phyloP scores from a whole-genome alignment of 106 monocot species.

The Narthecium ossifragum region DNA sequence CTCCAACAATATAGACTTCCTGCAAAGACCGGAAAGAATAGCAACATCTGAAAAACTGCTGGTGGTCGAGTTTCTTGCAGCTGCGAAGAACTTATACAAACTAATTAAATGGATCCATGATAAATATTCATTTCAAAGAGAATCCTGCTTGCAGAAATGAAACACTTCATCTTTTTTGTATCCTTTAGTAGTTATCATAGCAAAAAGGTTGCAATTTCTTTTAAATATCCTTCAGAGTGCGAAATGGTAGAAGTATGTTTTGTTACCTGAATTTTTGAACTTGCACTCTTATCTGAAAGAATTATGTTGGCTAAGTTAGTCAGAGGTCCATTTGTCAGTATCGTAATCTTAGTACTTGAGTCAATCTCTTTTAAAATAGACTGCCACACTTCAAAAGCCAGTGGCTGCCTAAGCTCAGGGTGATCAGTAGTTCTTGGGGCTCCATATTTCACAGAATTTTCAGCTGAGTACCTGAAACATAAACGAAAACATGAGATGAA shows the following conservation, averaged over 20 bases:
- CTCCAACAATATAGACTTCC: conserved; percentile 77
- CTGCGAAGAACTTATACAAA: too few species aligned
- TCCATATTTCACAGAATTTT: conserved; percentile 63
- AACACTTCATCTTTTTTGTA: too few species aligned
- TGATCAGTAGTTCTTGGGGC: conserved; percentile 66
- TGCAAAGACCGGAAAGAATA: conserved; percentile 18
- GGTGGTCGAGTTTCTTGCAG: too few species aligned
- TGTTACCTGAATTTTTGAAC: conserved; percentile 54
- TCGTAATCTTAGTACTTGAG: conserved; percentile 41
- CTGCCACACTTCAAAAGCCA: conserved; percentile 68
- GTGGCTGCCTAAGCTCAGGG: conserved; percentile 59
- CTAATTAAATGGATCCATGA: too few species aligned
- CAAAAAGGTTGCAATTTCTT: too few species aligned
- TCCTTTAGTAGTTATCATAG: too few species aligned
- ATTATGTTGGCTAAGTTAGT: conserved; percentile 82
- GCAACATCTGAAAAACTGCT: background rate
- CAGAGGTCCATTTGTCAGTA: conserved; percentile 81
- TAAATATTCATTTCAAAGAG: too few species aligned
- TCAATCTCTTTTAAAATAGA: conserved; percentile 24
- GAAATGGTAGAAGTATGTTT: background rate
- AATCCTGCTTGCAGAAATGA: too few species aligned
- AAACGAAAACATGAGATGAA: too few species aligned
- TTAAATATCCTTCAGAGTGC: too few species aligned
- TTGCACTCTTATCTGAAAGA: conserved; percentile 45
- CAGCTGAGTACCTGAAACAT: conserved; percentile 65